Conservation (phyloP, 306 rosid species). For the Coriaria nepalensis region DNA sequence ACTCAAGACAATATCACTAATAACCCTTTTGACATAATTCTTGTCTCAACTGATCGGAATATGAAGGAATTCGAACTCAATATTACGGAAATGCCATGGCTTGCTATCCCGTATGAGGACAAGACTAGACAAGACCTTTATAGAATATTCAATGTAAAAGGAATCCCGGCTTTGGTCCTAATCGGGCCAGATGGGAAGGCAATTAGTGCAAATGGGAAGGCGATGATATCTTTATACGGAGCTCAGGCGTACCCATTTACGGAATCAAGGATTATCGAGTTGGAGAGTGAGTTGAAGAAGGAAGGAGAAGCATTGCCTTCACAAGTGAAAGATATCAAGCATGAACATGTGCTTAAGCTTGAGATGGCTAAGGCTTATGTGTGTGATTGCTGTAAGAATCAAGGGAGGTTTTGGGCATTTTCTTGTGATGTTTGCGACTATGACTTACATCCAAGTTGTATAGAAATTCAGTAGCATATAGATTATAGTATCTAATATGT, state of each 20-base stretch:
- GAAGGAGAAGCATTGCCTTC: slow-evolving; percentile 79
- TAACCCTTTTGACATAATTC: slow-evolving; percentile 43
- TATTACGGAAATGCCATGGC: slow-evolving; percentile 64
- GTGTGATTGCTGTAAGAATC: slow-evolving; percentile 65
- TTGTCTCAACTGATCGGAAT: slow-evolving; percentile 72
- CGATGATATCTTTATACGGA: slow-evolving; percentile 51
- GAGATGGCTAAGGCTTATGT: slow-evolving; percentile 77
- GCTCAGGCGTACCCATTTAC: slow-evolving; percentile 85
- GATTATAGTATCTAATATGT: no score
- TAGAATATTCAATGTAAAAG: slow-evolving; percentile 57
- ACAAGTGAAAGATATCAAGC: slow-evolving; percentile 60
- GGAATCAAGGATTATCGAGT: slow-evolving; percentile 39
- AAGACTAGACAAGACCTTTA: slow-evolving; percentile 59
- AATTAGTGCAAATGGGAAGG: slow-evolving; percentile 38
- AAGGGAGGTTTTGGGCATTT: slow-evolving; percentile 84
- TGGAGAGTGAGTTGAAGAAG: slow-evolving; percentile 49
- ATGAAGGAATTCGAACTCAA: slow-evolving; percentile 48
- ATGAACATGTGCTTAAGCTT: slow-evolving; percentile 67
- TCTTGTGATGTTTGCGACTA: slow-evolving; percentile 76
- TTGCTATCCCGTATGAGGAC: slow-evolving; percentile 59
- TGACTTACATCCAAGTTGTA: slow-evolving; percentile 82
- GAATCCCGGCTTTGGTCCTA: slow-evolving; percentile 59
- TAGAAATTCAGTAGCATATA: slow-evolving; percentile 14
- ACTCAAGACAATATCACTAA: background rate
- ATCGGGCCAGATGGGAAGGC: slow-evolving; percentile 67